Percentiles rank a stretch among this genome's conserved stretches.
phyloP scores from a whole-genome alignment of 257 asterid genomes.

The Rauvolfia tetraphylla region DNA sequence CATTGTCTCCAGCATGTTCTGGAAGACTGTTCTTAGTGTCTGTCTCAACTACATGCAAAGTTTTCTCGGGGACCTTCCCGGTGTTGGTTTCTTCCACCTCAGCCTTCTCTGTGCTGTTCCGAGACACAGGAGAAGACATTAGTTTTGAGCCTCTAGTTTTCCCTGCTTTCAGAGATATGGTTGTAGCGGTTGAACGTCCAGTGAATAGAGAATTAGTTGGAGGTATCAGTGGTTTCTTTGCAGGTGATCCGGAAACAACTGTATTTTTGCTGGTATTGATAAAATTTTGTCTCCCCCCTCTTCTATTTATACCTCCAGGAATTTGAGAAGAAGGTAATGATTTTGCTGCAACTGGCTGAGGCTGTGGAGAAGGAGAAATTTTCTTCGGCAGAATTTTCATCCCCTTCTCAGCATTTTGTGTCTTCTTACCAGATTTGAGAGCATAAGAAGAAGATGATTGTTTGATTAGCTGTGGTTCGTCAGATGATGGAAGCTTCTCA shows the following conservation, averaged over 20 bases:
- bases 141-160: conserved; percentile 32
- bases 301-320: conserved; percentile 31
- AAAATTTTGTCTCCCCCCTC: conserved; percentile 29
- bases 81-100: conserved; percentile 22
- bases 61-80: conserved; percentile 52
- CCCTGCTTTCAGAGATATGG: conserved; percentile 26
- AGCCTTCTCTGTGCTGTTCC: conserved; percentile 24
- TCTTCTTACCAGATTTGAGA: conserved; percentile 14
- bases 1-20: conserved; percentile 14
- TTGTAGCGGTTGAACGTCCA: conserved; percentile 30
- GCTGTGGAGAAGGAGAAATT: conserved; percentile 15
- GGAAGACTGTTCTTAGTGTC: conserved; percentile 23
- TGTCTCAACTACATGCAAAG: conserved; percentile 40
- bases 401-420: conserved; percentile 29
- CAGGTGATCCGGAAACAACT: conserved; percentile 28
- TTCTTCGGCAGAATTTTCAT: conserved; percentile 18
- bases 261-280: conserved; percentile 21
- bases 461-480: background rate
- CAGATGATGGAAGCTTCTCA: background rate
- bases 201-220: conserved; percentile 31
- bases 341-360: conserved; percentile 28
- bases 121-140: conserved; percentile 34
- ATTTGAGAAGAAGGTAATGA: conserved; percentile 25
- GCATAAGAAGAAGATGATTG: conserved; percentile 11
- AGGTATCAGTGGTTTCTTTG: conserved; percentile 32